Evolutionary conservation across 2,329 filamentous ascomycete genomes (phyloP).

Genomic region (Xylariaceae sp.): DNA sequence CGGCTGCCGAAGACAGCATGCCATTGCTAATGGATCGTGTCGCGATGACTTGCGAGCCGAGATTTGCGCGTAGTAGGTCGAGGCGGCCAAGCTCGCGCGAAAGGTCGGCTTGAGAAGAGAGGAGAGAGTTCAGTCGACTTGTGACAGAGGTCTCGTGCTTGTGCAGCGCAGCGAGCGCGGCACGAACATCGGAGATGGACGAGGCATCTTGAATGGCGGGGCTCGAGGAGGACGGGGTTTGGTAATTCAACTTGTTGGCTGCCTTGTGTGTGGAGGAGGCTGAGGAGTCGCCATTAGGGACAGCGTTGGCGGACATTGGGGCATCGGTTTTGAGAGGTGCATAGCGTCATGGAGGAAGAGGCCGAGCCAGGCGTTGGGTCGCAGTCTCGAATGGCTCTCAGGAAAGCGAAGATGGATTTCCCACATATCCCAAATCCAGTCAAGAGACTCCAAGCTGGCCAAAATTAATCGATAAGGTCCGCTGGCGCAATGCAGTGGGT

Average conservation of each 20-base stretch:
- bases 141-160: conserved; percentile 71
- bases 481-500: too few relatives aligned
- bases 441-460: too few relatives aligned
- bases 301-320: conserved; percentile 31
- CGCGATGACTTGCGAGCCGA: conserved; percentile 81
- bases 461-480: too few relatives aligned
- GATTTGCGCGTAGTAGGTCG: conserved; percentile 81
- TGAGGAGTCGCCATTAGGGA: conserved; percentile 30
- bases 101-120: conserved; percentile 81
- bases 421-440: too few relatives aligned
- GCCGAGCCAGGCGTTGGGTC: conserved; percentile 10
- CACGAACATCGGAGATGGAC: conserved; percentile 74
- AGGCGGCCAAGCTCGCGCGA: conserved; percentile 81
- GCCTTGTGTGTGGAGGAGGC: conserved; percentile 18
- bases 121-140: conserved; percentile 67
- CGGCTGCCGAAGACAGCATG: conserved; percentile 83
- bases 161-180: conserved; percentile 71
- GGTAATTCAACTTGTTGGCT: conserved; percentile 23
- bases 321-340: conserved; percentile 23
- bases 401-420: too few relatives aligned
- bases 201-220: conserved; percentile 62
- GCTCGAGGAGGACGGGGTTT: conserved; percentile 10
- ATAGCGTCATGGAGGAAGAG: conserved; percentile 25
- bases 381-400: too few relatives aligned
- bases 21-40: conserved; percentile 80